phyloP scores from a whole-genome alignment of 768 basidiomycete species.

The Phaffia australis region DNA sequence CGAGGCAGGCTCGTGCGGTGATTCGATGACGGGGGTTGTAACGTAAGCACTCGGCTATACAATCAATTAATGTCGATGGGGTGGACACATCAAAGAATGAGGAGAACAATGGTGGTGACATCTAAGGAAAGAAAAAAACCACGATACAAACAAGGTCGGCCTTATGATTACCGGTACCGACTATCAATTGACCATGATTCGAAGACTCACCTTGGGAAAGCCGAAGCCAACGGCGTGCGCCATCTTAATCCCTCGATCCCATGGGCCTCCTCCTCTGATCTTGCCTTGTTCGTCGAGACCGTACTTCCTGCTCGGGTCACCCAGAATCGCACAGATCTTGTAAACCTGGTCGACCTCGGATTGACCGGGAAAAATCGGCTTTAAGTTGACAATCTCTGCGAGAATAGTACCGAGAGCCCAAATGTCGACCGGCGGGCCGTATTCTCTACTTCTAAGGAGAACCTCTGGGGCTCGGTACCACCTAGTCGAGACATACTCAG shows the following conservation, averaged over 20 bases:
- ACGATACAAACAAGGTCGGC: constrained; percentile 22
- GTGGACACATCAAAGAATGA: constrained; percentile 66
- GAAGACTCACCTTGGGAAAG: constrained; percentile 67
- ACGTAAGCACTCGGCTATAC: constrained; percentile 79
- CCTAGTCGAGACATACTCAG: constrained; percentile 96
- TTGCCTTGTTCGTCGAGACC: constrained; percentile 60
- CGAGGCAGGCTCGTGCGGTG: constrained; percentile 73
- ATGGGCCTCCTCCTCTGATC: constrained; percentile 72
- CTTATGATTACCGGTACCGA: neutral
- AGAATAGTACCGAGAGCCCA: constrained; percentile 99
- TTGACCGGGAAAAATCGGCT: constrained; percentile 87
- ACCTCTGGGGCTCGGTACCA: constrained; percentile 99
- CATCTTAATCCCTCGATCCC: constrained; percentile 76
- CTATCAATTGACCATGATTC: neutral
- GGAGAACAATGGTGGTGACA: constrained; percentile 41
- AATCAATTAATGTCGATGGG: constrained; percentile 72
- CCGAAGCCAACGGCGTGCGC: constrained; percentile 72
- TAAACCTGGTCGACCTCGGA: constrained; percentile 86
- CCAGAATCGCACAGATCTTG: constrained; percentile 81
- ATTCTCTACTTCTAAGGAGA: constrained; percentile 76
- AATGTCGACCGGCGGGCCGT: constrained; percentile 96
- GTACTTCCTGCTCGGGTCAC: constrained; percentile 77
- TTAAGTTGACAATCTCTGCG: constrained; percentile 88
- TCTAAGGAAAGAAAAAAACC: constrained; percentile 33
- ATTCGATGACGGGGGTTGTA: constrained; percentile 83